These are phyloP conservation scores for Aspergillus unguis DNA, from an alignment of 2,329 filamentous ascomycete species.

Conservation along the genomic window DNA sequence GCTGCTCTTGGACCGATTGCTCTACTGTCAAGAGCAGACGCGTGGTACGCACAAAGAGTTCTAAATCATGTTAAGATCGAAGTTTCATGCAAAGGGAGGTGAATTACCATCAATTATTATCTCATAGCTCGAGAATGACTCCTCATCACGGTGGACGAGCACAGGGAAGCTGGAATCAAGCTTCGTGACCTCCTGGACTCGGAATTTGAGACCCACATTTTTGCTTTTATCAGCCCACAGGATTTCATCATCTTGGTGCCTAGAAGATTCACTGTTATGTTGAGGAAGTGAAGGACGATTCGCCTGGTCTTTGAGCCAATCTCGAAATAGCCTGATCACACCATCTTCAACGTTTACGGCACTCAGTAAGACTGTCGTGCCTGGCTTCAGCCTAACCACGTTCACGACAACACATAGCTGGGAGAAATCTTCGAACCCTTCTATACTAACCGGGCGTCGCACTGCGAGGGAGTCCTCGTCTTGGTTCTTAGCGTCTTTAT, in stretches of 20 bases:
- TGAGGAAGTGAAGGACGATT: slow-evolving; percentile 6
- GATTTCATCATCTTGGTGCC: slow-evolving; percentile 41
- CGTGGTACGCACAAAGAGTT: slow-evolving; percentile 64
- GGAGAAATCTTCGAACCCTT: slow-evolving; percentile 68
- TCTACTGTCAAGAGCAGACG: slow-evolving; percentile 65
- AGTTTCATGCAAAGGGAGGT: not conserved
- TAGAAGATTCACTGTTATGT: slow-evolving; percentile 9
- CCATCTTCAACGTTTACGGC: slow-evolving; percentile 65
- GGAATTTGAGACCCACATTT: slow-evolving; percentile 66
- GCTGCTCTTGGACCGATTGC: slow-evolving; percentile 59
- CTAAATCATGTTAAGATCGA: slow-evolving; percentile 39
- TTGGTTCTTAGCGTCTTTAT: slow-evolving; percentile 6
- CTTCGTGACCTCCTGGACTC: slow-evolving; percentile 54
- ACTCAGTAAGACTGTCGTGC: slow-evolving; percentile 60
- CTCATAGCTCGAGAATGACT: slow-evolving; percentile 65
- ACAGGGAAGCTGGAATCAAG: slow-evolving; percentile 49
- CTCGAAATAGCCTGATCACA: slow-evolving; percentile 67
- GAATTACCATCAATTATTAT: slow-evolving; percentile 67
- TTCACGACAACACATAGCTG: slow-evolving; percentile 69
- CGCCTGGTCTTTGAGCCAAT: slow-evolving; percentile 60
- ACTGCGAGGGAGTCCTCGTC: slow-evolving; percentile 36
- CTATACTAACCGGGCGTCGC: slow-evolving; percentile 61
- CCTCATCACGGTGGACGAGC: slow-evolving; percentile 58
- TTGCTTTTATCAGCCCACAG: slow-evolving; percentile 66
- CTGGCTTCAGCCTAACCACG: slow-evolving; percentile 63